phyloP scores from a whole-genome alignment of 805 yeast species.

The Wickerhamomyces chaumierensis region DNA sequence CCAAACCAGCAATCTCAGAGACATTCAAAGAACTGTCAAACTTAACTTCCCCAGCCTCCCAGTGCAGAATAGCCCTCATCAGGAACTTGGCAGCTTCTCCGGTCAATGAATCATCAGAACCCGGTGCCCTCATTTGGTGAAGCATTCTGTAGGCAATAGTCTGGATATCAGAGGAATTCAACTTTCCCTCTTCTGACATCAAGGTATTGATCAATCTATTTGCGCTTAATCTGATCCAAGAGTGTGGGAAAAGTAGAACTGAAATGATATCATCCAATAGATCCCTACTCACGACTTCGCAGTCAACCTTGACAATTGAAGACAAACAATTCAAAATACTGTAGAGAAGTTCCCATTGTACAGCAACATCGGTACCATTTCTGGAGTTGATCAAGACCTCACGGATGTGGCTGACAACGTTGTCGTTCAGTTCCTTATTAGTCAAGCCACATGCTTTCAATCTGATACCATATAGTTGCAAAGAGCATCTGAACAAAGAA shows the following conservation, averaged over 20 bases:
- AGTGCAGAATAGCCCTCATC: conserved; percentile 44
- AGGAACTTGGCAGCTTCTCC: conserved; percentile 56
- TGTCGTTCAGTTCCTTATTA: conserved; percentile 34
- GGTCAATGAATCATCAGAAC: conserved; percentile 51
- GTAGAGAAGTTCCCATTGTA: conserved; percentile 74
- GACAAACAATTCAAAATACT: conserved; percentile 44
- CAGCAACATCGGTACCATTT: conserved; percentile 27
- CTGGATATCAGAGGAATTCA: conserved; percentile 40
- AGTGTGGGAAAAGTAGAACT: conserved; percentile 70
- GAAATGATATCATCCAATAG: conserved; percentile 32
- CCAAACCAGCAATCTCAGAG: conserved; percentile 17
- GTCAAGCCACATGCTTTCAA: conserved; percentile 26
- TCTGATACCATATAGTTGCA: conserved; percentile 57
- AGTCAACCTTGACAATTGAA: conserved; percentile 26
- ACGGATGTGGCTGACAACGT: conserved; percentile 25
- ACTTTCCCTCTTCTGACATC: conserved; percentile 27
- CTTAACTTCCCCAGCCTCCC: conserved; percentile 39
- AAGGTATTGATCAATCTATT: conserved; percentile 46
- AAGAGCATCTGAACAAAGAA: conserved; percentile 59
- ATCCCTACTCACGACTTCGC: conserved; percentile 17
- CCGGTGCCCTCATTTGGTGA: conserved; percentile 77
- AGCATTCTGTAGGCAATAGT: conserved; percentile 54
- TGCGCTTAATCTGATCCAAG: conserved; percentile 76
- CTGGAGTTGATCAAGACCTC: conserved; percentile 24
- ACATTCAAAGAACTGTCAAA: conserved; percentile 13